These are phyloP conservation scores for Escovopsis sp. DNA, from an alignment of 2,329 filamentous ascomycete species.

Conservation along the genomic window DNA sequence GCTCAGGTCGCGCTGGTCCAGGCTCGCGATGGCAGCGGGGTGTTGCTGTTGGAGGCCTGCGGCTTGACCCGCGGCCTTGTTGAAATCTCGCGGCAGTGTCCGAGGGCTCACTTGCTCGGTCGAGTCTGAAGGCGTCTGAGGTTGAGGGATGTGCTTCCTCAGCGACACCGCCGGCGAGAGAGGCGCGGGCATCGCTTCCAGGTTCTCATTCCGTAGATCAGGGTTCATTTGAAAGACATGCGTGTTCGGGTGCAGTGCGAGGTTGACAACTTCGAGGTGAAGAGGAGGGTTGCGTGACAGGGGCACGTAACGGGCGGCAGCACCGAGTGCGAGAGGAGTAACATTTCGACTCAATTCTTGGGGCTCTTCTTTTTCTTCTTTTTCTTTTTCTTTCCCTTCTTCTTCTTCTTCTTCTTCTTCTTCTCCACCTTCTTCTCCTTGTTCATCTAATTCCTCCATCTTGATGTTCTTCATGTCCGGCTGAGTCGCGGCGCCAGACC, in stretches of 20 bases:
- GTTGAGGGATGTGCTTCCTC: slow-evolving; percentile 10
- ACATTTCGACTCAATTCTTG: slow-evolving; percentile 5
- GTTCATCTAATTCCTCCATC: slow-evolving; percentile 2
- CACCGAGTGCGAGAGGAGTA: slow-evolving; percentile 4
- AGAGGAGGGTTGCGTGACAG: slow-evolving; percentile 4
- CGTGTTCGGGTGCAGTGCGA: slow-evolving; percentile 1
- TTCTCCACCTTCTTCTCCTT: slow-evolving; percentile 2
- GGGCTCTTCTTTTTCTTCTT: background rate
- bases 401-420: background rate
- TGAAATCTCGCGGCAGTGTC: slow-evolving; percentile 25
- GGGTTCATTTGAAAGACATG: slow-evolving; percentile 1
- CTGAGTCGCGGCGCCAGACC: slow-evolving; percentile 3
- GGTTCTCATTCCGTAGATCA: slow-evolving; percentile 3
- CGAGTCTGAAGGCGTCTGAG: slow-evolving; percentile 31
- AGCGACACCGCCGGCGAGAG: slow-evolving; percentile 4
- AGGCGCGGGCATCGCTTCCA: slow-evolving; percentile 3
- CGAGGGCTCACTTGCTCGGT: slow-evolving; percentile 25
- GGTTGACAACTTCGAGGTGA: slow-evolving; percentile 3
- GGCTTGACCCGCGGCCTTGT: too few species aligned
- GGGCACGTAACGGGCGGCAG: slow-evolving; percentile 3
- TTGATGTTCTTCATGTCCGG: slow-evolving; percentile 3
- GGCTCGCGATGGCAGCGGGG: slow-evolving; percentile 13
- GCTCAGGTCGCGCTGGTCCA: slow-evolving; percentile 13
- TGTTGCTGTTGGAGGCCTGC: too few species aligned
- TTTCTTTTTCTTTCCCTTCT: background rate